A percentile compares a stretch with the other conserved stretches of the same genome.
These are phyloP conservation scores for Penicillium longicatenatum DNA, from an alignment of 495 filamentous ascomycete species.

Conservation along the genomic window DNA sequence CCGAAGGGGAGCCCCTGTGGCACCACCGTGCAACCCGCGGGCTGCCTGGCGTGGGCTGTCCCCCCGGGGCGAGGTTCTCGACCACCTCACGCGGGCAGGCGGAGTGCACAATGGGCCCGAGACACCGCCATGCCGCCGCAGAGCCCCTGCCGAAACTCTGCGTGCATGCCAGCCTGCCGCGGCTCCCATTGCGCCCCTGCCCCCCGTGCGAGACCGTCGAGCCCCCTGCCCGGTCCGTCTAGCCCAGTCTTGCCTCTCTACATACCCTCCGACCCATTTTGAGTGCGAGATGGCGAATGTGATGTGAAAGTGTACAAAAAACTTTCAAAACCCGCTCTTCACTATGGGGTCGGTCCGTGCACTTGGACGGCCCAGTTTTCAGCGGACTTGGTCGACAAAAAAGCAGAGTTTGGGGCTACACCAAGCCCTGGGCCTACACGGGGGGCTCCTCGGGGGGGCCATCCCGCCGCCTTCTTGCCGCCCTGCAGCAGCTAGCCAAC, in stretches of 20 bases:
- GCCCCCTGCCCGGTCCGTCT: neutral
- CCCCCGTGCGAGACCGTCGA: neutral
- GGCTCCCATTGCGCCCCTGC: neutral
- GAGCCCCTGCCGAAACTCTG: neutral
- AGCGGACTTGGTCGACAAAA: neutral
- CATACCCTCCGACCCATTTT: slow-evolving; percentile 22
- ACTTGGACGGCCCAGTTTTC: neutral
- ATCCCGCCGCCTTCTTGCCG: too few species aligned
- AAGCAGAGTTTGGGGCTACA: too few species aligned
- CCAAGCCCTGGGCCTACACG: too few species aligned
- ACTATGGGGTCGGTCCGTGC: slow-evolving; percentile 16
- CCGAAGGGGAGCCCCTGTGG: neutral
- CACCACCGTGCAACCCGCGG: neutral
- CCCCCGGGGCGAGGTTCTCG: too few species aligned
- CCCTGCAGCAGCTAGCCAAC: neutral
- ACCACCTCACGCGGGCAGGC: neutral
- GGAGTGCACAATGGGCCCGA: neutral
- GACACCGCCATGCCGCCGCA: neutral
- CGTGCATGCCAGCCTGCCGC: neutral
- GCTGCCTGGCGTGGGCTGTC: neutral
- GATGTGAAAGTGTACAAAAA: slow-evolving; percentile 6
- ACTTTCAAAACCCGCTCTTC: slow-evolving; percentile 6
- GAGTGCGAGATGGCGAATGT: neutral
- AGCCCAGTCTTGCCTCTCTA: slow-evolving; percentile 17
- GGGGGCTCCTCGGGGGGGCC: neutral